These are phyloP conservation scores for Pueraria montana DNA, from an alignment of 306 rosid genomes.

Conservation along the genomic window DNA sequence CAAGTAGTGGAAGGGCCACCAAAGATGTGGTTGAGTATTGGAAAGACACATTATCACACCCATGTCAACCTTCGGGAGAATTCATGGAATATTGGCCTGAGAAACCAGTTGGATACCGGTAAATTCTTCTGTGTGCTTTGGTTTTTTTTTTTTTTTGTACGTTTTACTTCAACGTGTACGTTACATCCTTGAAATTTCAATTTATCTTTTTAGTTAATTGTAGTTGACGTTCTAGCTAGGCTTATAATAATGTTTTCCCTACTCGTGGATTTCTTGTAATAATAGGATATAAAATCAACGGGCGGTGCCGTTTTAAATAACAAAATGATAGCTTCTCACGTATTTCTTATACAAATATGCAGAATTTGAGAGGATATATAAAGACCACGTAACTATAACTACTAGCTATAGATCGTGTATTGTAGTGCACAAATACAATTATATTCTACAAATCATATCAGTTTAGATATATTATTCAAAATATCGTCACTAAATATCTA, in stretches of 20 bases:
- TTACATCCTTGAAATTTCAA: not conserved
- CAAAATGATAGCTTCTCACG: not conserved
- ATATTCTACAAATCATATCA: not conserved
- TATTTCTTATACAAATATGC: not conserved
- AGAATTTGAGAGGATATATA: not conserved
- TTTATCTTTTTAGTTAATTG: not conserved
- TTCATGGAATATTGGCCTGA: conserved; percentile 72
- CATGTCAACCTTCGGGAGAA: conserved; percentile 45
- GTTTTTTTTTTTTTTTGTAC: not conserved
- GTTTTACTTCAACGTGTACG: not conserved
- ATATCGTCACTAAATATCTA: too few species aligned
- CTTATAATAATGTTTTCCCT: not conserved
- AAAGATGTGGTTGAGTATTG: conserved; percentile 59
- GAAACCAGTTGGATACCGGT: conserved; percentile 69
- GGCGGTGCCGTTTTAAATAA: not conserved
- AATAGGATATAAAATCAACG: not conserved
- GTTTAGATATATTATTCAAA: not conserved
- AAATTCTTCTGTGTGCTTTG: not conserved
- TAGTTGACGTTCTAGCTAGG: not conserved
- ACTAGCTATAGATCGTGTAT: not conserved
- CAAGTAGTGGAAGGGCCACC: conserved; percentile 62
- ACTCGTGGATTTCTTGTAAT: not conserved
- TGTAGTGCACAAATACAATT: not conserved
- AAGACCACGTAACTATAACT: not conserved
- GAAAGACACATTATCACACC: conserved; percentile 71